Conservation (phyloP, 2,329 filamentous ascomycete genomes). For the Cytospora chrysosperma region DNA sequence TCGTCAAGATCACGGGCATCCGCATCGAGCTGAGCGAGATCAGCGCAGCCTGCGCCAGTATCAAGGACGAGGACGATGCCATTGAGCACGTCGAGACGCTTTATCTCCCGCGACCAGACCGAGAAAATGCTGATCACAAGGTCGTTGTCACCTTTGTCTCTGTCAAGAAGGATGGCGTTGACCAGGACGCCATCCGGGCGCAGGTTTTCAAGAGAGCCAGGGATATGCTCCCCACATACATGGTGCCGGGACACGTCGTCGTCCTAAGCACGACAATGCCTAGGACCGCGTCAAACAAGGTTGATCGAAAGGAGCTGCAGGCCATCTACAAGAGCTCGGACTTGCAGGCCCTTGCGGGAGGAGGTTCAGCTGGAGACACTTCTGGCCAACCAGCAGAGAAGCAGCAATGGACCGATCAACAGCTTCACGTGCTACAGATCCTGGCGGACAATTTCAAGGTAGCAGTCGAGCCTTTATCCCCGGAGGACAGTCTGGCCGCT, state of each 20-base stretch:
- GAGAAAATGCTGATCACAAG: slow-evolving; percentile 30
- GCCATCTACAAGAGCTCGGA: slow-evolving; percentile 27
- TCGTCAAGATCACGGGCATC: slow-evolving; percentile 25
- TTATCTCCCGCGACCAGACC: slow-evolving; percentile 33
- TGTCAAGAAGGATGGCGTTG: slow-evolving; percentile 23
- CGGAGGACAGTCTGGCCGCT: slow-evolving; percentile 28
- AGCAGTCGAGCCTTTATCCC: slow-evolving; percentile 16
- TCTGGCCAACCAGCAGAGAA: slow-evolving; percentile 2
- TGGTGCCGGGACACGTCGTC: slow-evolving; percentile 37
- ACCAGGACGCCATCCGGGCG: slow-evolving; percentile 3
- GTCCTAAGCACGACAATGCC: slow-evolving; percentile 33
- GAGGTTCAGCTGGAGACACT: slow-evolving; percentile 8
- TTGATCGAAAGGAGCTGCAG: slow-evolving; percentile 34
- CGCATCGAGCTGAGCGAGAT: slow-evolving; percentile 31
- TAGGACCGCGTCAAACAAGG: slow-evolving; percentile 36
- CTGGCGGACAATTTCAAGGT: slow-evolving; percentile 22
- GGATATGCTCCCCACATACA: slow-evolving; percentile 29
- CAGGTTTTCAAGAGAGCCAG: slow-evolving; percentile 20
- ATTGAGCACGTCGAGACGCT: slow-evolving; percentile 39
- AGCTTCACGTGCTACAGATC: slow-evolving; percentile 22
- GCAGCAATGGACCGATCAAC: slow-evolving; percentile 16
- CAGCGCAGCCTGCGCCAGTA: slow-evolving; percentile 31
- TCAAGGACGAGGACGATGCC: slow-evolving; percentile 33
- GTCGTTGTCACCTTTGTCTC: slow-evolving; percentile 38
- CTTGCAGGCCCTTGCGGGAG: slow-evolving; percentile 21